Evolutionary conservation across 495 filamentous ascomycete species (phyloP).

Genomic region (Astrothelium macrocarpum): DNA sequence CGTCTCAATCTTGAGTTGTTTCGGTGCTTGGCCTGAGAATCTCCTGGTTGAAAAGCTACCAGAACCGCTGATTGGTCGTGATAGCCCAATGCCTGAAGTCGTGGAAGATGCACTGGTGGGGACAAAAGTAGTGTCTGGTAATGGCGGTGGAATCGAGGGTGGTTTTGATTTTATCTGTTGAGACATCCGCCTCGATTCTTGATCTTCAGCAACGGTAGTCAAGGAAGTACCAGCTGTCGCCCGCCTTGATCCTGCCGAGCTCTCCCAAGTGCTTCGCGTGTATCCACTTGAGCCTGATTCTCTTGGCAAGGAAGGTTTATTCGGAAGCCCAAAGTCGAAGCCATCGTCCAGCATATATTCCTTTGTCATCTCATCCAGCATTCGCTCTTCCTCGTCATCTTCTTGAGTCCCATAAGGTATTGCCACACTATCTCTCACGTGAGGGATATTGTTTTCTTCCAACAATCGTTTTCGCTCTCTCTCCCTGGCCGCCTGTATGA

Average conservation of each 20-base stretch:
- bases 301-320: slow-evolving; percentile 68
- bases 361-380: slow-evolving; percentile 86
- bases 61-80: slow-evolving; percentile 33
- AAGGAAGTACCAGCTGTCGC: slow-evolving; percentile 62
- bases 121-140: slow-evolving; percentile 21
- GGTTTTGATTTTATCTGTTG: slow-evolving; percentile 28
- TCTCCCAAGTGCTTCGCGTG: slow-evolving; percentile 79
- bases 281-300: slow-evolving; percentile 83
- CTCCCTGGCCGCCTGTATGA: slow-evolving; percentile 43
- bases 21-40: slow-evolving; percentile 66
- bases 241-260: slow-evolving; percentile 69
- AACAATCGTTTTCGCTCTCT: slow-evolving; percentile 32
- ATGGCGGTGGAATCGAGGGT: slow-evolving; percentile 19
- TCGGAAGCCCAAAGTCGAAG: slow-evolving; percentile 66
- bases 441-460: slow-evolving; percentile 17
- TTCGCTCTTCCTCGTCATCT: slow-evolving; percentile 64
- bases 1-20: slow-evolving; percentile 87
- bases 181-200: slow-evolving; percentile 21
- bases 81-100: slow-evolving; percentile 15
- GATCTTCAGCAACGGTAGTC: slow-evolving; percentile 66
- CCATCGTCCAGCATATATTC: slow-evolving; percentile 74
- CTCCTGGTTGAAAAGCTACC: slow-evolving; percentile 65
- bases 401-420: slow-evolving; percentile 21
- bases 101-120: slow-evolving; percentile 25
- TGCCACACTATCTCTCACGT: slow-evolving; percentile 6